Percentiles rank a stretch among this genome's conserved stretches.
Conservation (phyloP, 305 asterid species). For the Euphrasia arctica region DNA sequence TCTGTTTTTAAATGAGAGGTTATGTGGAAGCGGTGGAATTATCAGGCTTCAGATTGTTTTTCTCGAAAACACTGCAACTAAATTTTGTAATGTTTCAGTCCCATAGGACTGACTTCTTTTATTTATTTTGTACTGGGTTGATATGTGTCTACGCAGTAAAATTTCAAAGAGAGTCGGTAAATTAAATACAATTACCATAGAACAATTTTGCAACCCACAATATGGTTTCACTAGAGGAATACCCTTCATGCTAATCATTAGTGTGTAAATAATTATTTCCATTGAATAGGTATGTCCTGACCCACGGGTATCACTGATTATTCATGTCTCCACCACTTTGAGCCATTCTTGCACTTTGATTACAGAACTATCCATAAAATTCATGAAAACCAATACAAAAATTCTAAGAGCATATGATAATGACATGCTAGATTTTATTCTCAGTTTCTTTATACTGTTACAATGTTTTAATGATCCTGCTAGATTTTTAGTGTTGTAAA, state of each 20-base stretch:
- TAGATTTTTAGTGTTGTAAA: background rate
- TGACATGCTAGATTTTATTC: background rate
- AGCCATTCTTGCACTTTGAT: background rate
- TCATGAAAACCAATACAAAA: too few relatives aligned
- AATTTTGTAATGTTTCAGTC: background rate
- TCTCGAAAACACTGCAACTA: background rate
- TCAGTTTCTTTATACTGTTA: background rate
- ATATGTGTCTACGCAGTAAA: background rate
- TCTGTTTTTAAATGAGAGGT: slow-evolving; percentile 3
- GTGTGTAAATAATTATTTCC: background rate
- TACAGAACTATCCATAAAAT: background rate
- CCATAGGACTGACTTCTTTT: background rate
- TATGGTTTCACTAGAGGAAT: background rate
- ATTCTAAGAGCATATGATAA: background rate
- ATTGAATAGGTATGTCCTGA: background rate
- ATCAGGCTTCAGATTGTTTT: background rate
- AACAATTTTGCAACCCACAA: background rate
- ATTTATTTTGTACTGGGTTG: background rate
- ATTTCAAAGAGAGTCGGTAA: background rate
- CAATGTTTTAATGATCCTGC: background rate
- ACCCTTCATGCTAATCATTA: background rate
- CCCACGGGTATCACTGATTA: background rate
- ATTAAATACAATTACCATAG: background rate
- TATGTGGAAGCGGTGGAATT: background rate
- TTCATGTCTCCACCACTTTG: slow-evolving; percentile 6